Evolutionary conservation across 1,284 basidiomycete genomes (phyloP), one percentile per base, ranked within the genome.

Genomic region (Cutaneotrichosporon cutaneum): DNA sequence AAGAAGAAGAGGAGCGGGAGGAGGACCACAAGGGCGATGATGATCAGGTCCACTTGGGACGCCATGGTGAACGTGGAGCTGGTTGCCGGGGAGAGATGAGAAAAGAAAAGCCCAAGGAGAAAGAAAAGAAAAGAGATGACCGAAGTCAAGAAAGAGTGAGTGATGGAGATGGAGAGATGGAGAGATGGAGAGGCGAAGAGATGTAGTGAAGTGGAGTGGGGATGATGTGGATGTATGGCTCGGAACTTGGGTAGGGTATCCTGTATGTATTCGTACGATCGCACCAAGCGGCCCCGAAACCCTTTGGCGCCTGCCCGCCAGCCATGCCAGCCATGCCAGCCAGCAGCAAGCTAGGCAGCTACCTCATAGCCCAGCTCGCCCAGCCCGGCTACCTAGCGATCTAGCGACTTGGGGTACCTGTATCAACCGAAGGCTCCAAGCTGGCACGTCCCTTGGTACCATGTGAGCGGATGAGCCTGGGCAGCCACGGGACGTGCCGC

Each of bases 1-100:
- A 73, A 78, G 32, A 66, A 66, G 69, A 67, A 80, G 45, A 74
- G 68, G 42, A 78, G 66, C 24, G 78, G 77, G 11, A 80, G 68
- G 27, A 70, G 54, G 39, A 80, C 58, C 27, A 72, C 70, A 18
- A 79, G 68, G 27, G 65, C 27, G 60, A 78, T 65, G 54, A 79
- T 74, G 32, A 73, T 50, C 55, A 74, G 58, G 59, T 79, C 78
- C 64, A 74, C 64, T 36, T 70, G 67, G 44, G 76, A 70, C 24
- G 74, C 63, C 78, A 80, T 80, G 63, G 39, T 71, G 69, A 32
- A 27, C 45, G 27, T n/a, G 53, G 54, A 33, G n/a, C 16, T 32
- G 21, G 14, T 11, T 16, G 24, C 22, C 45, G 45, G 22, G 45
- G 22, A 24, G 45, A 16, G 45, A 21, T 8, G 14, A 45, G 36